These are phyloP conservation scores for Fusarium agapanthi DNA, from an alignment of 2,329 filamentous ascomycete species.

Conservation along the genomic window DNA sequence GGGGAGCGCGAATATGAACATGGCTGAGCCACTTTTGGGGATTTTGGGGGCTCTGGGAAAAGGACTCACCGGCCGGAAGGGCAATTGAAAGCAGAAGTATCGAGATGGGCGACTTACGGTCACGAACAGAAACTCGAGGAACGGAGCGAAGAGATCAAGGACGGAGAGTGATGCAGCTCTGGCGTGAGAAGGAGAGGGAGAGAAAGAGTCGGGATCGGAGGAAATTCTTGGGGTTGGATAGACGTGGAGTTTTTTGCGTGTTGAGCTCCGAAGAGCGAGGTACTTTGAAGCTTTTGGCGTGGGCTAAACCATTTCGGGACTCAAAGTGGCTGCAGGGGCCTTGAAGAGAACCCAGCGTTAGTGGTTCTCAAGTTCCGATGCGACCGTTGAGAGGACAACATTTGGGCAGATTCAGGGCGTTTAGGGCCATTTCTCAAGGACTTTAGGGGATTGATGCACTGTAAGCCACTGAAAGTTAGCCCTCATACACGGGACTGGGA, in stretches of 20 bases:
- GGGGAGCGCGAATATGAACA: conserved; percentile 28
- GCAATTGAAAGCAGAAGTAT: conserved; percentile 39
- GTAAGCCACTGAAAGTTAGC: conserved; percentile 2
- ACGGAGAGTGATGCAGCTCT: conserved; percentile 39
- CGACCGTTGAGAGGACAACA: conserved; percentile 33
- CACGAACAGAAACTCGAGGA: conserved; percentile 29
- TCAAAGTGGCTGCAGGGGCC: conserved; percentile 28
- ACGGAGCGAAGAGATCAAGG: conserved; percentile 28
- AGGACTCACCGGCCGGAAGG: conserved; percentile 36
- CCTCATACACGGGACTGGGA: conserved; percentile 1
- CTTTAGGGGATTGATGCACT: conserved; percentile 14
- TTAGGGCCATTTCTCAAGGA: not conserved
- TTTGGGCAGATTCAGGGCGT: conserved; percentile 11
- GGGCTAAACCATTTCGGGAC: conserved; percentile 39
- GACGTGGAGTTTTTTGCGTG: conserved; percentile 51
- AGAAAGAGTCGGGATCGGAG: conserved; percentile 45
- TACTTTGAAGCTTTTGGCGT: conserved; percentile 47
- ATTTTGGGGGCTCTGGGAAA: conserved; percentile 1
- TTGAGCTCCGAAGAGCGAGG: conserved; percentile 52
- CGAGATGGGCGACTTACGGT: conserved; percentile 30
- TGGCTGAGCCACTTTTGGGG: conserved; percentile 22
- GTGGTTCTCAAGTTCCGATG: conserved; percentile 15
- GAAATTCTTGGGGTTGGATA: conserved; percentile 50
- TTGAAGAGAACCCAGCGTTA: conserved; percentile 18
- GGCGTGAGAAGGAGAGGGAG: conserved; percentile 47